A percentile compares a stretch with the other conserved stretches of the same genome.
Conservation (phyloP, 768 basidiomycete genomes). For the Tricholoma hemisulphureum region DNA sequence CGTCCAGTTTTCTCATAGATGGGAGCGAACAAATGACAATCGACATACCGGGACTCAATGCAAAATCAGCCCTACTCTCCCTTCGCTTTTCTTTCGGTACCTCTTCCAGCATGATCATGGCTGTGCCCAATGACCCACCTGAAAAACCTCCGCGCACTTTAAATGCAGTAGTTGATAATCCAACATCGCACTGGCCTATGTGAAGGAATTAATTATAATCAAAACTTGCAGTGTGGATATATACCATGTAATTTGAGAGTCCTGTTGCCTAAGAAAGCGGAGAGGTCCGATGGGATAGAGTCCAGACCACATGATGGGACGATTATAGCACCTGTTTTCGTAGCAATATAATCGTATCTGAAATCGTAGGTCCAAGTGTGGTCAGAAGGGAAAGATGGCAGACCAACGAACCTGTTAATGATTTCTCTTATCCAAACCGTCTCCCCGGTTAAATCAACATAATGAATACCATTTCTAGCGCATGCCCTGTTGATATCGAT, state of each 20-base stretch:
- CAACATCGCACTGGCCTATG: slow-evolving; percentile 36
- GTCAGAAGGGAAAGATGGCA: slow-evolving; percentile 1
- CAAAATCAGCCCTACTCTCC: slow-evolving; percentile 31
- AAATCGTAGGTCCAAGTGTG: slow-evolving; percentile 14
- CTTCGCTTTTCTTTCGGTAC: slow-evolving; percentile 34
- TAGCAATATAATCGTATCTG: slow-evolving; percentile 73
- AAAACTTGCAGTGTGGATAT: neutral
- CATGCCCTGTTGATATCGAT: slow-evolving; percentile 53
- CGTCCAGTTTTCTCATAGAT: neutral
- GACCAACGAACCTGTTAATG: slow-evolving; percentile 48
- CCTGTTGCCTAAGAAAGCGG: slow-evolving; percentile 65
- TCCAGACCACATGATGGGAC: slow-evolving; percentile 79
- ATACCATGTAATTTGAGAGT: slow-evolving; percentile 51
- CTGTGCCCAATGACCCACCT: slow-evolving; percentile 60
- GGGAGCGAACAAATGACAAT: neutral
- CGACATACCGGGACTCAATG: slow-evolving; percentile 42
- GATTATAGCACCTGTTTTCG: slow-evolving; percentile 68
- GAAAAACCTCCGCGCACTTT: slow-evolving; percentile 49
- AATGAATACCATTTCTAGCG: slow-evolving; percentile 71
- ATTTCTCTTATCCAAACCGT: slow-evolving; percentile 62
- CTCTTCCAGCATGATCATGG: slow-evolving; percentile 36
- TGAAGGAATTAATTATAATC: neutral
- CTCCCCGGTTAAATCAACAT: slow-evolving; percentile 84
- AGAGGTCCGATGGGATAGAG: slow-evolving; percentile 73
- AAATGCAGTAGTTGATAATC: slow-evolving; percentile 57